Evolutionary conservation across 2,329 filamentous ascomycete genomes (phyloP).

Genomic region (Hymenoscyphus fraxineus): DNA sequence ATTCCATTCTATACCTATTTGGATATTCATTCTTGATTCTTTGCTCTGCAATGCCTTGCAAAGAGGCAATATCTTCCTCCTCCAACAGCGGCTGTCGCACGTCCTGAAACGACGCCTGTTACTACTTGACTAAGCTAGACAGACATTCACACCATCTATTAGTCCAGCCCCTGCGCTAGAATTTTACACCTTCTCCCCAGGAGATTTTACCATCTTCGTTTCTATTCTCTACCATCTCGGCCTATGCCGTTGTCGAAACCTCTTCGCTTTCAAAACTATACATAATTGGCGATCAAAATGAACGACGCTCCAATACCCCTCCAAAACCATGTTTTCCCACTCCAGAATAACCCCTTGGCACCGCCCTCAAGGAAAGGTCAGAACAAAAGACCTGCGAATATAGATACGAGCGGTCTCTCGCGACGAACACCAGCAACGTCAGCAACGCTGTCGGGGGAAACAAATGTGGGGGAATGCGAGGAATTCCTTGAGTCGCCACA

Average conservation of each 20-base stretch:
- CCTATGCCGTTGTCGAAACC: not conserved
- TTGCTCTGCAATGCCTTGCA: not conserved
- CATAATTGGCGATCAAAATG: not conserved
- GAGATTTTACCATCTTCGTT: not conserved
- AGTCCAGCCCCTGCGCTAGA: not conserved
- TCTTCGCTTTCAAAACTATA: not conserved
- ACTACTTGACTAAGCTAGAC: not conserved
- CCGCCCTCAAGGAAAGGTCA: not conserved
- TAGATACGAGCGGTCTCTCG: constrained; percentile 33
- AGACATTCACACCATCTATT: not conserved
- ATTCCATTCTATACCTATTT: not conserved
- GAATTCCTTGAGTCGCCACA: constrained; percentile 40
- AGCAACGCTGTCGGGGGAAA: constrained; percentile 11
- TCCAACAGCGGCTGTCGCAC: not conserved
- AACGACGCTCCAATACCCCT: not conserved
- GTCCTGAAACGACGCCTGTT: not conserved
- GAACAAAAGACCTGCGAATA: not conserved
- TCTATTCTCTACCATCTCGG: not conserved
- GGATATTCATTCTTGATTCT: not conserved
- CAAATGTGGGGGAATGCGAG: constrained; percentile 14
- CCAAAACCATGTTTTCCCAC: constrained; percentile 4
- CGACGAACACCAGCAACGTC: constrained; percentile 32
- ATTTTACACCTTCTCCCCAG: not conserved
- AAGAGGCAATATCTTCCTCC: not conserved
- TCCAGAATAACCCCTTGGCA: not conserved